These are phyloP conservation scores for Scleromitrula shiraiana DNA, from an alignment of 2,329 filamentous ascomycete genomes.

Conservation along the genomic window DNA sequence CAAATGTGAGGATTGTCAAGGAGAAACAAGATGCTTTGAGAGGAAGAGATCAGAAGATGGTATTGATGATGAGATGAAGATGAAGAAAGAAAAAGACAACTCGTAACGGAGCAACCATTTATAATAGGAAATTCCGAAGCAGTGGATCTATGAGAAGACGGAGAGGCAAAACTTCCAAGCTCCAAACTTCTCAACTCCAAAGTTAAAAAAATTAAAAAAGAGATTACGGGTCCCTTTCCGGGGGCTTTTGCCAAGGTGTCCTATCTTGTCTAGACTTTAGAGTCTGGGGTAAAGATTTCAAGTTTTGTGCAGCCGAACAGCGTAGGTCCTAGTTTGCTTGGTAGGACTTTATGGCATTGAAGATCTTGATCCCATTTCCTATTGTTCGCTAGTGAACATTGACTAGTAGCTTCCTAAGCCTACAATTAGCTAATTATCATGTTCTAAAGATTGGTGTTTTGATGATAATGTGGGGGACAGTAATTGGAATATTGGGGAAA, in stretches of 20 bases:
- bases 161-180: no score
- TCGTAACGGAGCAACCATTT: conserved; percentile 39
- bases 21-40: background rate
- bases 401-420: no score
- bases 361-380: no score
- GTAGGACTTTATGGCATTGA: no score
- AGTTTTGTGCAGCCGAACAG: background rate
- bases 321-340: background rate
- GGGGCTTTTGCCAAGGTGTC: no score
- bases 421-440: background rate
- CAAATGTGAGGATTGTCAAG: background rate
- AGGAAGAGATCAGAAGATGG: background rate
- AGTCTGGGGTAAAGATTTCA: conserved; percentile 5
- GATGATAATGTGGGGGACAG: background rate
- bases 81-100: conserved; percentile 38
- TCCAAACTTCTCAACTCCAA: no score
- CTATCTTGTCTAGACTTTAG: background rate
- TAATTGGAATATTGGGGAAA: background rate
- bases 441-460: background rate
- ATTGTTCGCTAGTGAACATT: background rate
- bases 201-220: background rate
- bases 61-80: background rate
- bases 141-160: conserved; percentile 3
- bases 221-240: background rate
- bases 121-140: conserved; percentile 38